Conservation (phyloP, 805 yeast species). For the Saitoella complicata region DNA sequence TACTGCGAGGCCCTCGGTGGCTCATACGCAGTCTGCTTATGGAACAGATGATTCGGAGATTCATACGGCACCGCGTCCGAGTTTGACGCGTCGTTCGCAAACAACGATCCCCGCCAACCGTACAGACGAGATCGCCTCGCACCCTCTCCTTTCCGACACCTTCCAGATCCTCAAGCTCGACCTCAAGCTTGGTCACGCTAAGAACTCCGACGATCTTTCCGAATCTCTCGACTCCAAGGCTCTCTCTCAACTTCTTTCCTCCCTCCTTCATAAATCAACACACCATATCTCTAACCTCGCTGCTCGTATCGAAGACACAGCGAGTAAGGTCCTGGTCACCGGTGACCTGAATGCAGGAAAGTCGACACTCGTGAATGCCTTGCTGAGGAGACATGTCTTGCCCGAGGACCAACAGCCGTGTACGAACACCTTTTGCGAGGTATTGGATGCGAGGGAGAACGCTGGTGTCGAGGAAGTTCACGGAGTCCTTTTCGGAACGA, state of each 20-base stretch:
- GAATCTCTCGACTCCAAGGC: conserved; percentile 49
- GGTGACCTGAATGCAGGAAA: conserved; percentile 97
- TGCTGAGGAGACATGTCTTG: conserved; percentile 55
- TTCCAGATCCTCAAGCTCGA: conserved; percentile 50
- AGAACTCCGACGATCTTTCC: conserved; percentile 26
- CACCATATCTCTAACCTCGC: conserved; percentile 56
- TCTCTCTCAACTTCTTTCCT: conserved; percentile 50
- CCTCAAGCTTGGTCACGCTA: conserved; percentile 34
- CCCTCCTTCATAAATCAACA: conserved; percentile 45
- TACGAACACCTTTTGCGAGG: conserved; percentile 90
- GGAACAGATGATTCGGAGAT: too few species aligned
- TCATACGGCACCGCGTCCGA: too few species aligned
- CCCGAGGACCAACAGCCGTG: conserved; percentile 98
- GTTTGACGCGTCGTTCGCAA: too few species aligned
- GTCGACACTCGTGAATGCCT: conserved; percentile 85
- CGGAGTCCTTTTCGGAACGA: conserved; percentile 43
- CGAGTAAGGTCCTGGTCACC: conserved; percentile 87
- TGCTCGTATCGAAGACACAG: conserved; percentile 76
- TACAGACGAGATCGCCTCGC: too few species aligned
- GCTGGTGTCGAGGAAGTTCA: conserved; percentile 76
- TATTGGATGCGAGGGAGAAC: conserved; percentile 67
- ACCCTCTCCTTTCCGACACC: conserved; percentile 10
- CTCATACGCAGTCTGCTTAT: too few species aligned
- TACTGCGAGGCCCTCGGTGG: too few species aligned
- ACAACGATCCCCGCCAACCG: too few species aligned